Evolutionary conservation across 106 monocot species (phyloP).

Genomic region (Dendrobium chrysotoxum): DNA sequence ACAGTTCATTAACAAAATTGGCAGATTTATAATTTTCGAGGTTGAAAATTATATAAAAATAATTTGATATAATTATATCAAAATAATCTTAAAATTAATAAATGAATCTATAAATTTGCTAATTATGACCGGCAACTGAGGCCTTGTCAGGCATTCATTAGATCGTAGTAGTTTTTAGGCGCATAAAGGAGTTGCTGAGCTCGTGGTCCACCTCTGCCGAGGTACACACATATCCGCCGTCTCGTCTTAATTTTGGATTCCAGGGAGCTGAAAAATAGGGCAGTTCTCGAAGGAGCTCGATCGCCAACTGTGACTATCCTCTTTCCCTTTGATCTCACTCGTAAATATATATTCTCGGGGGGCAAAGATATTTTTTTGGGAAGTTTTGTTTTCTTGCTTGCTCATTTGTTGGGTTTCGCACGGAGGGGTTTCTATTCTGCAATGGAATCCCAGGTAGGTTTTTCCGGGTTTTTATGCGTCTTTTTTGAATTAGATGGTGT

Average conservation of each 20-base stretch:
- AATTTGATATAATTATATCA: too few species aligned
- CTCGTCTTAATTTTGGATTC: not conserved
- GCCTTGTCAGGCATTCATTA: too few species aligned
- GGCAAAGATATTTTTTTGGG: not conserved
- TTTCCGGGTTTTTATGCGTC: not conserved
- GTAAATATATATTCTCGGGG: not conserved
- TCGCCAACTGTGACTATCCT: not conserved
- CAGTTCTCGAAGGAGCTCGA: conserved; percentile 10
- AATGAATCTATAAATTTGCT: too few species aligned
- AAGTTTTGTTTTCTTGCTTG: not conserved
- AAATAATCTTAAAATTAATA: too few species aligned
- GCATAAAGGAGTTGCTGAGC: not conserved
- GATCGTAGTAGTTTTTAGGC: too few species aligned
- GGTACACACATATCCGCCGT: not conserved
- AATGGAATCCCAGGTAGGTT: not conserved
- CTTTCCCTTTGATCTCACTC: not conserved
- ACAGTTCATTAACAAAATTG: too few species aligned
- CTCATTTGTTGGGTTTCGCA: not conserved
- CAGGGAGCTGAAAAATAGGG: conserved; percentile 1
- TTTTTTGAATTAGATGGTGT: not conserved
- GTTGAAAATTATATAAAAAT: too few species aligned
- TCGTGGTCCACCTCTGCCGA: not conserved
- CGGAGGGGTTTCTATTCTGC: not conserved
- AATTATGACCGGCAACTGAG: too few species aligned
- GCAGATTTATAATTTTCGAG: too few species aligned